Evolutionary conservation across 2,329 filamentous ascomycete genomes (phyloP).

Genomic region (Xylariaceae sp.): DNA sequence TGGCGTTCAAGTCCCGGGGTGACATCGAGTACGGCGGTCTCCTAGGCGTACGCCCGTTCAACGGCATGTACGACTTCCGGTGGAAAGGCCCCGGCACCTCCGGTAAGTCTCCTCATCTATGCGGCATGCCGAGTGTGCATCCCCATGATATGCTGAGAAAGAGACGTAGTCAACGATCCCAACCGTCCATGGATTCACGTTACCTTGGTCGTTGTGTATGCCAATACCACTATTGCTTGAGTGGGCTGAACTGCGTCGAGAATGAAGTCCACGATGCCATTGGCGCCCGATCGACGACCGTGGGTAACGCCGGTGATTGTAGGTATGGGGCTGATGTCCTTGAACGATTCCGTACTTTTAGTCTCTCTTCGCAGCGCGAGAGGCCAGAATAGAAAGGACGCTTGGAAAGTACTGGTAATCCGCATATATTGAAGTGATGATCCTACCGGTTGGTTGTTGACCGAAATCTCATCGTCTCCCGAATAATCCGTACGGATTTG

Average conservation of each 20-base stretch:
- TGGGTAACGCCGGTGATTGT: background rate
- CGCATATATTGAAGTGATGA: too few species aligned
- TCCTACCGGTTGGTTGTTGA: too few species aligned
- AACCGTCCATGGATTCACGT: slow-evolving; percentile 19
- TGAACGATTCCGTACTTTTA: too few species aligned
- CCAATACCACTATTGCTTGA: background rate
- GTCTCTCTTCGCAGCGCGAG: too few species aligned
- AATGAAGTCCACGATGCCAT: background rate
- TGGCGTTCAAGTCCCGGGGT: slow-evolving; percentile 33
- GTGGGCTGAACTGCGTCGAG: background rate
- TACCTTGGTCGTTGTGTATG: slow-evolving; percentile 14
- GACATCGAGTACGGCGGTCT: slow-evolving; percentile 32
- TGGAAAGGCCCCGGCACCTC: slow-evolving; percentile 39
- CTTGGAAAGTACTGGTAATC: too few species aligned
- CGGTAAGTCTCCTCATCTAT: slow-evolving; percentile 25
- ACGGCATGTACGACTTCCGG: slow-evolving; percentile 38
- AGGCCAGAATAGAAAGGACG: too few species aligned
- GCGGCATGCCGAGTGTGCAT: background rate
- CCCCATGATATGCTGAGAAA: slow-evolving; percentile 1
- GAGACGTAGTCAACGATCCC: slow-evolving; percentile 16
- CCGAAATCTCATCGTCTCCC: too few species aligned
- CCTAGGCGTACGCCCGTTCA: slow-evolving; percentile 38
- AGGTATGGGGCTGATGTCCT: too few species aligned
- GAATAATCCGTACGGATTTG: too few species aligned
- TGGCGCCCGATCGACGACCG: background rate